Conservation (phyloP, 192 early-diverging fungal species). For the Coemansia sp. region DNA sequence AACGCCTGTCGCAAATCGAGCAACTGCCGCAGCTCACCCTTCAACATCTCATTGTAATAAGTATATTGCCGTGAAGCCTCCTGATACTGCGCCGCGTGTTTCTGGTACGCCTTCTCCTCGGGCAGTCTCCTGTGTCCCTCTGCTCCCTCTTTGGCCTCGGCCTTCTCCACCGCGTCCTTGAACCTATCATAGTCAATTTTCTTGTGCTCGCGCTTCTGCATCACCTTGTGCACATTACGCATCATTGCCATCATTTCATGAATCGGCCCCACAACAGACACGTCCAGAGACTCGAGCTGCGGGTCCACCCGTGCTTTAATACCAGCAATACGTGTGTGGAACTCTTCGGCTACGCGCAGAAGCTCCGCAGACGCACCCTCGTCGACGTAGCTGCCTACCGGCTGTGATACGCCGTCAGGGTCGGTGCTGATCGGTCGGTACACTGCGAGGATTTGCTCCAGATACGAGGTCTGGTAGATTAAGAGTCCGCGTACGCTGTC, state of each 20-base stretch:
- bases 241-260: slow-evolving; percentile 73
- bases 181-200: slow-evolving; percentile 90
- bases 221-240: slow-evolving; percentile 76
- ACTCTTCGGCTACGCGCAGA: slow-evolving; percentile 45
- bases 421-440: slow-evolving; percentile 58
- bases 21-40: slow-evolving; percentile 77
- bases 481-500: slow-evolving; percentile 61
- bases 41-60: slow-evolving; percentile 77
- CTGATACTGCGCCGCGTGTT: slow-evolving; percentile 72
- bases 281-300: slow-evolving; percentile 74
- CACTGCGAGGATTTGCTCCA: slow-evolving; percentile 58
- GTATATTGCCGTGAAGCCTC: slow-evolving; percentile 83
- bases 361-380: slow-evolving; percentile 59
- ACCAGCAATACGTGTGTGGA: slow-evolving; percentile 33
- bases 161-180: slow-evolving; percentile 68
- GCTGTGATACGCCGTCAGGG: slow-evolving; percentile 44
- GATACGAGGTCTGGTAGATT: slow-evolving; percentile 61
- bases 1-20: slow-evolving; percentile 72
- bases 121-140: slow-evolving; percentile 51
- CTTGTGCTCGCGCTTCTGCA: slow-evolving; percentile 90
- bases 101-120: slow-evolving; percentile 68
- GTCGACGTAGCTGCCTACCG: slow-evolving; percentile 49
- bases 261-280: slow-evolving; percentile 74
- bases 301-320: slow-evolving; percentile 62
- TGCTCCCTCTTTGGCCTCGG: slow-evolving; percentile 65